Evolutionary conservation across 352 stramenopile genomes (phyloP).

Genomic region (Vaucheria bursata): DNA sequence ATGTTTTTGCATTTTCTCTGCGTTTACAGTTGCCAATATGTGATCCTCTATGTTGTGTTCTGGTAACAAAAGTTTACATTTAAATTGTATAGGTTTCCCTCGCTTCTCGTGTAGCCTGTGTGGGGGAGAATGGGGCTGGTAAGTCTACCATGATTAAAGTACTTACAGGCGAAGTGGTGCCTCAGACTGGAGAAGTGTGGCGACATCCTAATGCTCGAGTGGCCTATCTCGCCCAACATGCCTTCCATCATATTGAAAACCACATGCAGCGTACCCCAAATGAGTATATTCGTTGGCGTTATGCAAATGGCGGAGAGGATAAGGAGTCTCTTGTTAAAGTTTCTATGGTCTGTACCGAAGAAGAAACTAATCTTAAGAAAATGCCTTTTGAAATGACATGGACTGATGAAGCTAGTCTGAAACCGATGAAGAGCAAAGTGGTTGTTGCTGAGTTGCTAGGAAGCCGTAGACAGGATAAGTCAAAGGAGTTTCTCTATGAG

Average conservation of each 20-base stretch:
- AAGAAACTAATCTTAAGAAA: constrained; percentile 77
- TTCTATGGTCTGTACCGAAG: constrained; percentile 75
- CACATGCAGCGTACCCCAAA: constrained; percentile 86
- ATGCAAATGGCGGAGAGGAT: constrained; percentile 75
- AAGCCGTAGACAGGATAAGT: constrained; percentile 81
- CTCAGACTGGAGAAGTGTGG: constrained; percentile 61
- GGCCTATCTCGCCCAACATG: constrained; percentile 91
- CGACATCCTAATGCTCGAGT: constrained; percentile 81
- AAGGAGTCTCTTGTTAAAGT: constrained; percentile 77
- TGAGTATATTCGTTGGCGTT: constrained; percentile 95
- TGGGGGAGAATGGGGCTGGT: constrained; percentile 89
- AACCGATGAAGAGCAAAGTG: constrained; percentile 87
- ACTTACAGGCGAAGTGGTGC: constrained; percentile 45
- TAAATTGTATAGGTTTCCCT: constrained; percentile 57
- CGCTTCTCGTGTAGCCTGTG: constrained; percentile 86
- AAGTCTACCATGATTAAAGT: constrained; percentile 97
- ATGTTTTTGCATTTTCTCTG: too few relatives aligned
- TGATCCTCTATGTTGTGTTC: too few relatives aligned
- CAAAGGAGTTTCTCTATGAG: constrained; percentile 93
- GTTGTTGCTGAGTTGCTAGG: constrained; percentile 48
- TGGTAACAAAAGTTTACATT: too few relatives aligned
- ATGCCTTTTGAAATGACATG: constrained; percentile 65
- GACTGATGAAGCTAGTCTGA: constrained; percentile 74
- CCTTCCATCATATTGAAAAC: constrained; percentile 91
- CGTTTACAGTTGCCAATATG: too few relatives aligned